Conservation (phyloP, 306 rosid genomes). For the Adenanthera pavonina region DNA sequence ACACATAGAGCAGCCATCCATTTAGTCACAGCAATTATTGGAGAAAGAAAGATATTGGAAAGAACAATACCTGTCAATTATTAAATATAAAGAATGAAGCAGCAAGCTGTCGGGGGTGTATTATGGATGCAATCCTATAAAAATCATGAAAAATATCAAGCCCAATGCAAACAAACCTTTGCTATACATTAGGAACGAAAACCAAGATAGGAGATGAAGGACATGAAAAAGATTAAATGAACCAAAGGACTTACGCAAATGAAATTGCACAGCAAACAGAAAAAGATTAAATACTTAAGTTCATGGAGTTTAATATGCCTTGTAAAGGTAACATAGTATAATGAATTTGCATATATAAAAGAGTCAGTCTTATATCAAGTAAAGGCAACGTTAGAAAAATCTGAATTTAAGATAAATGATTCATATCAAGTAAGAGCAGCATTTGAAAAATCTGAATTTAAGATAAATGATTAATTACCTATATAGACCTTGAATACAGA, state of each 20-base stretch:
- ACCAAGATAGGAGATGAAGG: slow-evolving; percentile 17
- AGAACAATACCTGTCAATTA: neutral
- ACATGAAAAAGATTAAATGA: slow-evolving; percentile 22
- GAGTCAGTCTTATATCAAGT: neutral
- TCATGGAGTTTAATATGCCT: slow-evolving; percentile 17
- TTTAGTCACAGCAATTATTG: neutral
- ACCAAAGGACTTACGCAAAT: slow-evolving; percentile 14
- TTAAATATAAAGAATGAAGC: neutral
- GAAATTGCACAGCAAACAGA: slow-evolving; percentile 18
- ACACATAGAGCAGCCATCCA: neutral
- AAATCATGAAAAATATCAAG: slow-evolving; percentile 8
- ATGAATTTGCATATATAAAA: neutral
- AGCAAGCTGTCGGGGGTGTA: neutral
- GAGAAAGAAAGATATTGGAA: neutral
- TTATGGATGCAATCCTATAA: neutral
- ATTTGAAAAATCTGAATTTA: slow-evolving; percentile 14
- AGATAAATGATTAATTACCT: slow-evolving; percentile 15
- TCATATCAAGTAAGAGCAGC: neutral
- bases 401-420: slow-evolving; percentile 13
- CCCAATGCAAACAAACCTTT: slow-evolving; percentile 15
- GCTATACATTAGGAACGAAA: slow-evolving; percentile 16
- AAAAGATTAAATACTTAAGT: neutral
- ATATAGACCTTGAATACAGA: slow-evolving; percentile 27
- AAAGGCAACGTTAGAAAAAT: slow-evolving; percentile 15
- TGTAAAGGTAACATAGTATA: slow-evolving; percentile 14